Evolutionary conservation across 2,329 filamentous ascomycete genomes (phyloP).

Genomic region (Thielaviopsis punctulata): DNA sequence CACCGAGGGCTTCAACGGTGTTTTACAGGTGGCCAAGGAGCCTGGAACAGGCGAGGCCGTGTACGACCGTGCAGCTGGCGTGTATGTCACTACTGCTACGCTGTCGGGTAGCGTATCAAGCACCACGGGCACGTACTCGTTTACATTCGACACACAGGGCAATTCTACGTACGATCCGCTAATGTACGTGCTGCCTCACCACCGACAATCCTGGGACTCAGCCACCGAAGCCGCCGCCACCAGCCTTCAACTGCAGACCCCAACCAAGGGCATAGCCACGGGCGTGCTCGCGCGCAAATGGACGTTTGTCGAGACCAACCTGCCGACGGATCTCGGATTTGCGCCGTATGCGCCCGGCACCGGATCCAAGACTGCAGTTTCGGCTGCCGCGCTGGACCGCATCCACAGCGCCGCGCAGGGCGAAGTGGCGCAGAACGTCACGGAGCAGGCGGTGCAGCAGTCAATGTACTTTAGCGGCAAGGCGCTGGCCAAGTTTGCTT

Average conservation of each 20-base stretch:
- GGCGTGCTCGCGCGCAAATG: conserved; percentile 56
- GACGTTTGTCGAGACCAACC: conserved; percentile 57
- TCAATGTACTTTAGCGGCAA: conserved; percentile 94
- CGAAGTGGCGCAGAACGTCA: conserved; percentile 63
- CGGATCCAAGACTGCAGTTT: conserved; percentile 29
- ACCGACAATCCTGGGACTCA: conserved; percentile 55
- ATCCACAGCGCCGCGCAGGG: conserved; percentile 47
- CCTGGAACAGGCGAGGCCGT: conserved; percentile 42
- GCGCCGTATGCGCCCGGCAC: conserved; percentile 52
- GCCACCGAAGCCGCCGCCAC: conserved; percentile 32
- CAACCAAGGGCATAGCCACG: conserved; percentile 68
- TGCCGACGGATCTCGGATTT: conserved; percentile 62
- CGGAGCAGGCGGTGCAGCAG: conserved; percentile 53
- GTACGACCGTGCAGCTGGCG: conserved; percentile 60
- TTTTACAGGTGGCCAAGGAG: conserved; percentile 70
- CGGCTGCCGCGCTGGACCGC: conserved; percentile 34
- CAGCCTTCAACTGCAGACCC: conserved; percentile 51
- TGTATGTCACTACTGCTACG: conserved; percentile 48
- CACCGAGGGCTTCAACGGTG: conserved; percentile 51
- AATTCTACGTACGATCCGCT: conserved; percentile 41
- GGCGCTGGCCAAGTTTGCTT: conserved; percentile 60
- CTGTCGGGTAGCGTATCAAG: conserved; percentile 47
- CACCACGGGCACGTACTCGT: conserved; percentile 49
- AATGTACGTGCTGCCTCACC: conserved; percentile 83
- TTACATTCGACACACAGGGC: conserved; percentile 59